Conservation (phyloP, 495 filamentous ascomycete genomes). For the Tirmania nivea region DNA sequence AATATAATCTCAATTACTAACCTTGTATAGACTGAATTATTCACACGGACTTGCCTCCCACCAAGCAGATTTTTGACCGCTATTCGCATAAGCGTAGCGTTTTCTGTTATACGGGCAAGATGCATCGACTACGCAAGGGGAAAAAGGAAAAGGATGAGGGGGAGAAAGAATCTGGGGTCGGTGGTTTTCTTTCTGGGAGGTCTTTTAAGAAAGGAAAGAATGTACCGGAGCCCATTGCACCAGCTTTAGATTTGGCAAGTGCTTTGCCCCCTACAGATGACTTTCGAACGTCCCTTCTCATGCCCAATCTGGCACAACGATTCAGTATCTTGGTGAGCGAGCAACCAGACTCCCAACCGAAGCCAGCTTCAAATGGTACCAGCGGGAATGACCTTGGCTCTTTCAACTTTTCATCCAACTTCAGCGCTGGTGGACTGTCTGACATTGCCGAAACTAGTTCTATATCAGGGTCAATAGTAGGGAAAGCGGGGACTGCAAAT, state of each 20-base stretch:
- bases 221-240: conserved; percentile 27
- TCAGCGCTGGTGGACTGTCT: conserved; percentile 36
- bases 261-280: conserved; percentile 68
- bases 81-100: too few relatives aligned
- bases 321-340: conserved; percentile 63
- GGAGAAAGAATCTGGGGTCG: conserved; percentile 20
- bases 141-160: conserved; percentile 34
- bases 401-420: conserved; percentile 28
- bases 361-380: conserved; percentile 35
- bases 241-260: conserved; percentile 47
- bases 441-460: conserved; percentile 84
- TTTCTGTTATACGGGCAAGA: conserved; percentile 11
- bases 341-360: conserved; percentile 7
- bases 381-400: conserved; percentile 42
- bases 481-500: neutral
- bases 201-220: conserved; percentile 33
- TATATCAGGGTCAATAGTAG: conserved; percentile 29
- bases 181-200: conserved; percentile 32
- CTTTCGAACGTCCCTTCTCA: conserved; percentile 89
- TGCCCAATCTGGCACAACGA: conserved; percentile 82
- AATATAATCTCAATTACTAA: too few relatives aligned
- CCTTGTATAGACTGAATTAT: too few relatives aligned
- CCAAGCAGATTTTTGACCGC: too few relatives aligned
- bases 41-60: too few relatives aligned
- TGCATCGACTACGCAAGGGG: conserved; percentile 63